Percentiles rank a stretch among this genome's conserved stretches.
Conservation (phyloP, 1,284 basidiomycete species). For the Melampsora medusae region DNA sequence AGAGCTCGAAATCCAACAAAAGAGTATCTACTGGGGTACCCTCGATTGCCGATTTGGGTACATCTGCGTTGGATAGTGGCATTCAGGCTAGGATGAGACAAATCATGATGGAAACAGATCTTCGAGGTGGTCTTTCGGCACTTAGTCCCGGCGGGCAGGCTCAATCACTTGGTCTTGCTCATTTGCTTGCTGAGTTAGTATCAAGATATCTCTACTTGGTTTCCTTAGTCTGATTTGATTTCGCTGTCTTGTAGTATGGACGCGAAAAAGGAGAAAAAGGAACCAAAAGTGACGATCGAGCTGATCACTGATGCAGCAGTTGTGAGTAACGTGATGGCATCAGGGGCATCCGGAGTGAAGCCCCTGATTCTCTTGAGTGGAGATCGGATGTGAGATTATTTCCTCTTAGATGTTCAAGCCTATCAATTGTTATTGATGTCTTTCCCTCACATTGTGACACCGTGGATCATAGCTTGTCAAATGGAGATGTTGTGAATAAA, state of each 20-base stretch:
- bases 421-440: background rate
- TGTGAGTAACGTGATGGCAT: slow-evolving; percentile 31
- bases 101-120: slow-evolving; percentile 24
- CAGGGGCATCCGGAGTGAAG: slow-evolving; percentile 21
- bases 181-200: slow-evolving; percentile 37
- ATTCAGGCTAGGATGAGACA: slow-evolving; percentile 23
- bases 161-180: slow-evolving; percentile 10
- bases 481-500: slow-evolving; percentile 33
- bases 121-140: background rate
- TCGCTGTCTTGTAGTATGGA: slow-evolving; percentile 6
- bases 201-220: background rate
- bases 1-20: slow-evolving; percentile 13
- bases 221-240: background rate
- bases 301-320: slow-evolving; percentile 39
- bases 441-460: background rate
- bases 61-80: slow-evolving; percentile 8
- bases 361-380: slow-evolving; percentile 31
- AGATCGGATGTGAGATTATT: slow-evolving; percentile 23
- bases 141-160: background rate
- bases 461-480: slow-evolving; percentile 9
- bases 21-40: slow-evolving; percentile 18
- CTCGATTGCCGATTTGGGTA: slow-evolving; percentile 30
- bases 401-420: background rate
- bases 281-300: slow-evolving; percentile 38
- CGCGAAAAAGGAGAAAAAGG: slow-evolving; percentile 43